Evolutionary conservation across 768 basidiomycete species (phyloP).

Genomic region (Boletus huronensis): DNA sequence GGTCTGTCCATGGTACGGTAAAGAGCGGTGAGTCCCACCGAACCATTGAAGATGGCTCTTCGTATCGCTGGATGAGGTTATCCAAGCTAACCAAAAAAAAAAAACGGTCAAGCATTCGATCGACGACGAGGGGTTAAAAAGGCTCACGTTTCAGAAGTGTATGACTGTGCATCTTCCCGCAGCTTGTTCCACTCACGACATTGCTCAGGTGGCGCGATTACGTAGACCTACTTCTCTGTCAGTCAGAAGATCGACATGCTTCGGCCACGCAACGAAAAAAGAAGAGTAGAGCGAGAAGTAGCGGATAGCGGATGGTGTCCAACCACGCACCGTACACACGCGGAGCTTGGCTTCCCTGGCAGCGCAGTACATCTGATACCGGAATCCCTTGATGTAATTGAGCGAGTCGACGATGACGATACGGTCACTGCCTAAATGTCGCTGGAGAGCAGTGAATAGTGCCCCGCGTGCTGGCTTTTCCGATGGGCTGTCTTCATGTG

Average conservation of each 20-base stretch:
- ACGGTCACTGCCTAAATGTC: constrained; percentile 65
- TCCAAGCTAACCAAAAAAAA: not conserved
- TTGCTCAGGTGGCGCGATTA: constrained; percentile 68
- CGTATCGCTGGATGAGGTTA: constrained; percentile 74
- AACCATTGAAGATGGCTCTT: constrained; percentile 98
- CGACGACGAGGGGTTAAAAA: not conserved
- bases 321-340: constrained; percentile 72
- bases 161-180: constrained; percentile 47
- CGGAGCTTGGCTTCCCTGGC: constrained; percentile 84
- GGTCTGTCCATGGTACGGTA: constrained; percentile 74
- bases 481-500: constrained; percentile 56
- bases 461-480: constrained; percentile 89
- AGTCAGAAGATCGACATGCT: constrained; percentile 1
- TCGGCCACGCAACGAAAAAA: too few species aligned
- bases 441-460: constrained; percentile 78
- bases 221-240: constrained; percentile 54
- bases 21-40: constrained; percentile 97
- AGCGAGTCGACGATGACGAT: constrained; percentile 87
- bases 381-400: constrained; percentile 98
- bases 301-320: not conserved
- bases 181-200: constrained; percentile 74
- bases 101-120: not conserved
- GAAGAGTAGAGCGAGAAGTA: not conserved
- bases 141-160: constrained; percentile 67
- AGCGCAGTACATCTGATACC: constrained; percentile 97